Conservation (phyloP, 495 filamentous ascomycete genomes). For the Trypethelium eluteriae region DNA sequence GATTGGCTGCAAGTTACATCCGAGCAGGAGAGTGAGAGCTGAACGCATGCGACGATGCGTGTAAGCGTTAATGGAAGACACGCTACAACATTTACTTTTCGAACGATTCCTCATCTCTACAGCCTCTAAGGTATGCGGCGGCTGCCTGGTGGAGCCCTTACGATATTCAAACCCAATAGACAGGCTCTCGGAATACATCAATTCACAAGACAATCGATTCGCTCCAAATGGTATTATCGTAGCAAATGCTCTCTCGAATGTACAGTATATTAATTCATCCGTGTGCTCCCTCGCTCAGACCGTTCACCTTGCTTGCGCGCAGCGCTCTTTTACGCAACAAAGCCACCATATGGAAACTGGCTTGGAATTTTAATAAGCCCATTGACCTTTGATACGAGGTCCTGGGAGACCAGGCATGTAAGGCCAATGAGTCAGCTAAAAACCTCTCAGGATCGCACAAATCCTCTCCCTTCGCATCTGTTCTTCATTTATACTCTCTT, state of each 20-base stretch:
- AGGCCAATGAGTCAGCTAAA: neutral
- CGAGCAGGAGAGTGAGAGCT: too few species aligned
- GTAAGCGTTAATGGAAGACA: too few species aligned
- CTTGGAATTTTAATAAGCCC: neutral
- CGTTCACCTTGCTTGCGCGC: neutral
- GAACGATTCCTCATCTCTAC: too few species aligned
- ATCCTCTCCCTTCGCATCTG: neutral
- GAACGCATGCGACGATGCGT: too few species aligned
- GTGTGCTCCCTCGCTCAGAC: neutral
- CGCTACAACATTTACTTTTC: too few species aligned
- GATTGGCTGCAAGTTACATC: too few species aligned
- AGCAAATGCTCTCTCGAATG: neutral
- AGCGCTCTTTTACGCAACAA: neutral
- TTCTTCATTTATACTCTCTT: slow-evolving; percentile 13
- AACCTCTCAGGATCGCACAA: neutral
- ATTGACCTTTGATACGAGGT: neutral
- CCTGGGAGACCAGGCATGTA: neutral
- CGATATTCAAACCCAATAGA: too few species aligned
- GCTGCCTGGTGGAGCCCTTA: too few species aligned
- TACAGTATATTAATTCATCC: neutral
- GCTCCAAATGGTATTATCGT: neutral
- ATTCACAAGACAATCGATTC: neutral
- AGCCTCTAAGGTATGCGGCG: too few species aligned
- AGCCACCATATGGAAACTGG: neutral
- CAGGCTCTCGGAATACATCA: neutral